Percentiles rank a stretch among this genome's conserved stretches.
phyloP scores from a whole-genome alignment of 306 rosid species.

The Casuarina cunninghamiana region DNA sequence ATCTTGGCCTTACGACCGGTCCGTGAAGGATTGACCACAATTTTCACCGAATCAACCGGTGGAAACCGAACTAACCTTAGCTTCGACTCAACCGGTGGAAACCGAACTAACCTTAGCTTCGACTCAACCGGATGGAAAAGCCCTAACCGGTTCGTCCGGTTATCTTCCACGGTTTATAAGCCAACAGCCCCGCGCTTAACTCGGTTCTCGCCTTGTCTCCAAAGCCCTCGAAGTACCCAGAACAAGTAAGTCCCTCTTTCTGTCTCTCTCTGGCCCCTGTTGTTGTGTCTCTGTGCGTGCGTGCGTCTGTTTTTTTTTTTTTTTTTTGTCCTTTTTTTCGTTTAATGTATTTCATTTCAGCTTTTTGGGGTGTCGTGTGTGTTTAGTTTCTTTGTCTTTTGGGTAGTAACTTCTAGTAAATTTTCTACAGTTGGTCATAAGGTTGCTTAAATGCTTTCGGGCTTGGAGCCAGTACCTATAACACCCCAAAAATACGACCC shows the following conservation, averaged over 20 bases:
- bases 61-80: slow-evolving; percentile 10
- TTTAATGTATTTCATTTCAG: slow-evolving; percentile 1
- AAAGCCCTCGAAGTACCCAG: slow-evolving; percentile 16
- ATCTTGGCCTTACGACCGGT: slow-evolving; percentile 36
- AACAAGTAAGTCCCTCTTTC: slow-evolving; percentile 48
- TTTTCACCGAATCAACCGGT: slow-evolving; percentile 37
- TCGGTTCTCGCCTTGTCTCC: slow-evolving; percentile 52
- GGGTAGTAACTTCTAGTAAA: neutral
- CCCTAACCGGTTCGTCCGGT: slow-evolving; percentile 80
- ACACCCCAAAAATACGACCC: slow-evolving; percentile 93
- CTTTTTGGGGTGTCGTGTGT: neutral
- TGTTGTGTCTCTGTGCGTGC: neutral
- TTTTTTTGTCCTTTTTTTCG: neutral
- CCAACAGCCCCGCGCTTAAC: slow-evolving; percentile 22
- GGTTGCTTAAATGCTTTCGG: slow-evolving; percentile 46
- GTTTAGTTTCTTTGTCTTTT: neutral
- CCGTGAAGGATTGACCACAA: slow-evolving; percentile 29
- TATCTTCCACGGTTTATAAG: slow-evolving; percentile 35
- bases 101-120: slow-evolving; percentile 9
- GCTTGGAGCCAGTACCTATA: slow-evolving; percentile 63
- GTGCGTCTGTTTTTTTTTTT: neutral
- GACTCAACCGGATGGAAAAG: slow-evolving; percentile 37
- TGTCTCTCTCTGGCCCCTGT: neutral
- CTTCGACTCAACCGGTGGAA: slow-evolving; percentile 36
- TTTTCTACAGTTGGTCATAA: slow-evolving; percentile 3